Base-by-base conservation (phyloP, 331 rosid genomes). In the Arachis monticola region DNA sequence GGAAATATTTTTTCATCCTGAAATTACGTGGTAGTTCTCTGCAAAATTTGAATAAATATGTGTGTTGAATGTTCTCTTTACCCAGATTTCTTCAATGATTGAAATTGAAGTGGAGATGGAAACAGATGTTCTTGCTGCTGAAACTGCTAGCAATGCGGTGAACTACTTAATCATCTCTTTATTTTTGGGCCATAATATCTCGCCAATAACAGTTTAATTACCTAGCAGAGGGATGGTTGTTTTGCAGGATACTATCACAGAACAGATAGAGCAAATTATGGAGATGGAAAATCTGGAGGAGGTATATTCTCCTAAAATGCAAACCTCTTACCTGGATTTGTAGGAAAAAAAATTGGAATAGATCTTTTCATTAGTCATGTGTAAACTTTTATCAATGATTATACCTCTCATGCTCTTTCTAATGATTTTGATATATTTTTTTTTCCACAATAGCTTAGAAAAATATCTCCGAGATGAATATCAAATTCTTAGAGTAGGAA, bases 71-170 rank as follows among this genome's bases (percentile, higher is more conserved):
- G 58, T 52, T 44, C 64, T 60, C 17, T 35, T 72, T 79, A 42
- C 80, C 63, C 87, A 92, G 99, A 87, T 95, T 46, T 92, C 99
- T 60, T 92, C 97, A 5, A 95, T 92, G 96, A 92, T 95, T 62
- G 99, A 95, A 85, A 92, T 95, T 48, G 99, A 95, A 81, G 96
- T 92, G 71, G 99, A 92, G 89, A 74, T 95, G 93, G 96, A 90
- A 81, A 86, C 93, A 40, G 97, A 92, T 52, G 97, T 95, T 76
- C 90, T 87, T 74, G 97, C 93, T 46, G 97, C 96, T 53, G 99
- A 88, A 90, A 89, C 88, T 56, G 92, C 93, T 61, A 85, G 91
- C 85, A 88, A 87, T 78, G 85, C 62, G 89, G 97, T 95, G 83
- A 71, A 67, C 67, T 59, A 59, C 71, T 61, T 50, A 5, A 60